Evolutionary conservation across 345 rosid species (phyloP).

Genomic region (Sisymbrium irio): DNA sequence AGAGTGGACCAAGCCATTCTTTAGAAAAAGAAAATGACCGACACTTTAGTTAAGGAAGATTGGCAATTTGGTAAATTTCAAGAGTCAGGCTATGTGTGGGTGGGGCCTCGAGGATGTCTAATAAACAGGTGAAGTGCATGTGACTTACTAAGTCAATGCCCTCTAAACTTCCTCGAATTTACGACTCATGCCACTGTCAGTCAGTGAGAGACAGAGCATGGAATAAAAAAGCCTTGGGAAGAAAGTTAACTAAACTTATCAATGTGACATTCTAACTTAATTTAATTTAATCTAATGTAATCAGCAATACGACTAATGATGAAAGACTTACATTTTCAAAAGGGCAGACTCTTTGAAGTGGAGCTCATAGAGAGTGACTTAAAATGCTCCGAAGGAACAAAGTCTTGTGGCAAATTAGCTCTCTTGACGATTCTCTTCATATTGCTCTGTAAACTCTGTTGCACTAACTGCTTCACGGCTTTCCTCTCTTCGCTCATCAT

Average conservation of each 20-base stretch:
- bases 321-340: constrained; percentile 47
- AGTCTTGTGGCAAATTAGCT: constrained; percentile 96
- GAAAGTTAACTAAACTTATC: constrained; percentile 21
- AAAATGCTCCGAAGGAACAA: constrained; percentile 89
- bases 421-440: constrained; percentile 93
- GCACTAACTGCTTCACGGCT: constrained; percentile 92
- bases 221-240: constrained; percentile 20
- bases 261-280: background rate
- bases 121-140: constrained; percentile 23
- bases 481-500: constrained; percentile 93
- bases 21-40: constrained; percentile 27
- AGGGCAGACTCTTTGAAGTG: constrained; percentile 95
- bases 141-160: constrained; percentile 14
- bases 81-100: background rate
- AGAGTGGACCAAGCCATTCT: constrained; percentile 35
- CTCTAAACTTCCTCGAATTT: constrained; percentile 1
- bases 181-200: constrained; percentile 33
- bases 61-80: constrained; percentile 17
- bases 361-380: constrained; percentile 78
- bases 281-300: background rate
- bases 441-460: constrained; percentile 91
- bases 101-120: constrained; percentile 25
- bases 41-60: constrained; percentile 3
- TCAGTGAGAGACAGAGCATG: constrained; percentile 37
- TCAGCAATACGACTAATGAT: background rate